These are phyloP conservation scores for Fraxinus latifolia DNA, from an alignment of 305 asterid species.

Conservation along the genomic window DNA sequence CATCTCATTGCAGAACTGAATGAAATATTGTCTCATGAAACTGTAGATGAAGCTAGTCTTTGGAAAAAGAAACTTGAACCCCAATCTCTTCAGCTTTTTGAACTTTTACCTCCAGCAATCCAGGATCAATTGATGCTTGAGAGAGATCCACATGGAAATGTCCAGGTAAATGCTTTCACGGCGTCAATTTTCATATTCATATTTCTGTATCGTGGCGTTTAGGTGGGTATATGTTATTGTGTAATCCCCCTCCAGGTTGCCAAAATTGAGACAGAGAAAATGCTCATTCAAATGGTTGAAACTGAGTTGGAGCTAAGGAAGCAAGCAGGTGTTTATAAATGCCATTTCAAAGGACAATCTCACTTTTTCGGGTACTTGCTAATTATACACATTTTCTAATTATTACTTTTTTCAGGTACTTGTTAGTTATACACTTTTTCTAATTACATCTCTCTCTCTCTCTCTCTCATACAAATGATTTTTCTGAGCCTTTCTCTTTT, in stretches of 20 bases:
- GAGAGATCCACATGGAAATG: conserved; percentile 99
- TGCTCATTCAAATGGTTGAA: conserved; percentile 99
- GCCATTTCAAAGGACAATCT: conserved; percentile 86
- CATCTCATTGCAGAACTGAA: conserved; percentile 87
- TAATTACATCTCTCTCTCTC: neutral
- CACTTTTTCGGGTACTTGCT: conserved; percentile 81
- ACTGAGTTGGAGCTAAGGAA: conserved; percentile 80
- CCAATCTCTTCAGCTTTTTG: conserved; percentile 72
- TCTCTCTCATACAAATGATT: neutral
- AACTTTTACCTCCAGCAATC: conserved; percentile 75
- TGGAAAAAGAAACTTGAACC: conserved; percentile 84
- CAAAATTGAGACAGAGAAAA: conserved; percentile 95
- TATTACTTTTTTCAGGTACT: conserved; percentile 65
- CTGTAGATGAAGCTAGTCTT: conserved; percentile 83
- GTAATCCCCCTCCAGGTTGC: conserved; percentile 58
- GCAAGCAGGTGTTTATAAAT: conserved; percentile 54
- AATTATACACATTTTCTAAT: neutral
- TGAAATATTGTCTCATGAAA: conserved; percentile 92
- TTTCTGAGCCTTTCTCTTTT: conserved; percentile 1
- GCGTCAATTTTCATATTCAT: neutral
- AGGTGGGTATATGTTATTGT: neutral
- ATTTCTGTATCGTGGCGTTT: neutral
- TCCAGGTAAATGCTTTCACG: conserved; percentile 50
- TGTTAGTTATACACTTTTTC: neutral
- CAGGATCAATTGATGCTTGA: conserved; percentile 95